Base-by-base conservation (phyloP, 192 early-diverging fungal genomes). In the Hyaloraphidium curvatum region DNA sequence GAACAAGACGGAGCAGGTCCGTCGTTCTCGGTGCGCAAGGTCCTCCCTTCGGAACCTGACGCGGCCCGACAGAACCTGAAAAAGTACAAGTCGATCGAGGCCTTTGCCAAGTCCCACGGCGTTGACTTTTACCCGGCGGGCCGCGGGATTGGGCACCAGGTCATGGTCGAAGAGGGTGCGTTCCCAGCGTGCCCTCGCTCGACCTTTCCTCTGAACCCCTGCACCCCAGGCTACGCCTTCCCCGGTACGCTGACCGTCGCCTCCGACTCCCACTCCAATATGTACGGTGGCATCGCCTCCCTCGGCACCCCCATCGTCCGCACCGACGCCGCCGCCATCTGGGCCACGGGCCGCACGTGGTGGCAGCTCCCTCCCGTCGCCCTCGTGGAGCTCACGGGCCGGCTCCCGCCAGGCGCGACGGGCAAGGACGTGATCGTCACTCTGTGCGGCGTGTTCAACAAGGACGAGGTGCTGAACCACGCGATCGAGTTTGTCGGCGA, bases 181-280 rank as follows among this genome's bases (percentile, higher is more conserved):
- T 48, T 7, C 11, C 43, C 14, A 11, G 14, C 43, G 5, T 14
- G 7, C 11, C 14, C 23, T 22, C 7, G 25, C 5, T 5, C 14
- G 17, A 48, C 14, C 17, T 48, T 37, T n/a, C 33, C n/a, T n/a
- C 9, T 37, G 7, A 7, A 37, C 43, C 7, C 43, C 25, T 25
- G 5, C 43, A 4, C 9, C 23, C 14, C 5, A 48, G 94, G 91
- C 23, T 93, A 94, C 57, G 88, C 89, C 1, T 91, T 90, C 64
- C 94, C 94, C 1, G 68, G 78, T 50, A 82, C 91, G 7, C 76
- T 98, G 69, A 86, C 87, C 21, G 91, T 98, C 2, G 94, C 90
- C 1, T 92, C 89, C 1, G 94, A 98, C 65, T 98, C 94, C 3
- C 94, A 98, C 61, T 95, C 94, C 2, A 98, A 98, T 70, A 98